phyloP scores from a whole-genome alignment of 352 stramenopile species.

The Globisporangium echinulatum region DNA sequence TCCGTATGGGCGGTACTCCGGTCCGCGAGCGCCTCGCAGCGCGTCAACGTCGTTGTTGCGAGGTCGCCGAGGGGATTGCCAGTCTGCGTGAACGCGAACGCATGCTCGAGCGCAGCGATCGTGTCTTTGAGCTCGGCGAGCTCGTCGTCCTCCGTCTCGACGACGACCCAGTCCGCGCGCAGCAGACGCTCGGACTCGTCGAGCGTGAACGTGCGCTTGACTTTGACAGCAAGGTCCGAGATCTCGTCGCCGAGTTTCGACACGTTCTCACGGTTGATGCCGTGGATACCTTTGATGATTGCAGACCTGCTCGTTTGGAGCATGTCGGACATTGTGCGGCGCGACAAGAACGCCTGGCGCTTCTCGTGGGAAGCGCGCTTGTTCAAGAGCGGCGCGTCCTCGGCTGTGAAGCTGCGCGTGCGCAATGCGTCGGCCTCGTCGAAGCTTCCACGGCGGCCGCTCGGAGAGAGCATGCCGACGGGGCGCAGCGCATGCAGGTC shows the following conservation, averaged over 20 bases:
- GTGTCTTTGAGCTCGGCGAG: constrained; percentile 51
- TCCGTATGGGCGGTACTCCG: constrained; percentile 62
- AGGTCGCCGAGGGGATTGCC: constrained; percentile 61
- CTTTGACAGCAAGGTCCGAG: constrained; percentile 46
- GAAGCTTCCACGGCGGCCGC: constrained; percentile 13
- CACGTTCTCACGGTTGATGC: constrained; percentile 49
- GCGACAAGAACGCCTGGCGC: constrained; percentile 36
- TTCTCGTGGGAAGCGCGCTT: background rate
- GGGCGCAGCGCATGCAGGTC: constrained; percentile 36
- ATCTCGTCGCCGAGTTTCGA: constrained; percentile 35
- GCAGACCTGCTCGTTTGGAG: constrained; percentile 45
- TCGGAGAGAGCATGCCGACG: constrained; percentile 43
- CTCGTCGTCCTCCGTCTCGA: constrained; percentile 76
- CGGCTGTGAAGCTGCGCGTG: constrained; percentile 70
- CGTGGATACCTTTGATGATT: constrained; percentile 53
- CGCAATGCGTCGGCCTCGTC: constrained; percentile 14
- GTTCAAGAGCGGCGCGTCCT: constrained; percentile 47
- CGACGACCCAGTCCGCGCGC: constrained; percentile 62
- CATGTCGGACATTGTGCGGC: constrained; percentile 26
- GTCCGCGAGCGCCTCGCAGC: constrained; percentile 68
- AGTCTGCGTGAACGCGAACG: constrained; percentile 82
- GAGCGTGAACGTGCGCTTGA: constrained; percentile 61
- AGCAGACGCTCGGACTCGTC: constrained; percentile 72
- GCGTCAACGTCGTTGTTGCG: constrained; percentile 56
- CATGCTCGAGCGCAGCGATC: constrained; percentile 61